Conservation (phyloP, 106 monocot genomes). For the Acorus calamus region DNA sequence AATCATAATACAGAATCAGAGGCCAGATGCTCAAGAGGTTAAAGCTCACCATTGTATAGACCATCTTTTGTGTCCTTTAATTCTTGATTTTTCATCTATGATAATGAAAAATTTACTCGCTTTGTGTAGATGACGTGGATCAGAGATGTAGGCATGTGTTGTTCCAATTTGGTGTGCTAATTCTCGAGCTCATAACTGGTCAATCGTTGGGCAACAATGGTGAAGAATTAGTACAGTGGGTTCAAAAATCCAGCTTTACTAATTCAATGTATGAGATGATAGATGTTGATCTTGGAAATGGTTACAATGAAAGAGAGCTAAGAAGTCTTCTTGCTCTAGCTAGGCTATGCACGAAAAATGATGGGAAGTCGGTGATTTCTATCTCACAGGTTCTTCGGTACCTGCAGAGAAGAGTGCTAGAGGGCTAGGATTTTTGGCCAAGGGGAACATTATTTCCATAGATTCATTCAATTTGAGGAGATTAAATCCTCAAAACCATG, state of each 20-base stretch:
- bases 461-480: background rate
- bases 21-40: too few relatives aligned
- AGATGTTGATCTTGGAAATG: slow-evolving; percentile 78
- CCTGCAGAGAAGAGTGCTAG: slow-evolving; percentile 42
- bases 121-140: slow-evolving; percentile 27
- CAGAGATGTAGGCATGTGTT: slow-evolving; percentile 27
- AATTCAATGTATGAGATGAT: slow-evolving; percentile 78
- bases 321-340: slow-evolving; percentile 55
- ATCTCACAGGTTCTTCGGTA: slow-evolving; percentile 69
- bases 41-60: too few relatives aligned
- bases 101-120: too few relatives aligned
- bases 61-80: too few relatives aligned
- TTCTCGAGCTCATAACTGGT: slow-evolving; percentile 87
- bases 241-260: slow-evolving; percentile 47
- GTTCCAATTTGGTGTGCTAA: slow-evolving; percentile 76
- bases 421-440: background rate
- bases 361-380: slow-evolving; percentile 32
- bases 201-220: slow-evolving; percentile 61
- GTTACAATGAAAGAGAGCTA: slow-evolving; percentile 65
- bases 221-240: slow-evolving; percentile 65
- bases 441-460: background rate
- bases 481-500: slow-evolving; percentile 1
- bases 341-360: slow-evolving; percentile 55
- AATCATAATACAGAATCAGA: too few relatives aligned
- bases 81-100: too few relatives aligned